Percentiles rank a stretch among this genome's conserved stretches.
These are phyloP conservation scores for Penicillium subrubescens DNA, from an alignment of 495 filamentous ascomycete species.

Conservation along the genomic window DNA sequence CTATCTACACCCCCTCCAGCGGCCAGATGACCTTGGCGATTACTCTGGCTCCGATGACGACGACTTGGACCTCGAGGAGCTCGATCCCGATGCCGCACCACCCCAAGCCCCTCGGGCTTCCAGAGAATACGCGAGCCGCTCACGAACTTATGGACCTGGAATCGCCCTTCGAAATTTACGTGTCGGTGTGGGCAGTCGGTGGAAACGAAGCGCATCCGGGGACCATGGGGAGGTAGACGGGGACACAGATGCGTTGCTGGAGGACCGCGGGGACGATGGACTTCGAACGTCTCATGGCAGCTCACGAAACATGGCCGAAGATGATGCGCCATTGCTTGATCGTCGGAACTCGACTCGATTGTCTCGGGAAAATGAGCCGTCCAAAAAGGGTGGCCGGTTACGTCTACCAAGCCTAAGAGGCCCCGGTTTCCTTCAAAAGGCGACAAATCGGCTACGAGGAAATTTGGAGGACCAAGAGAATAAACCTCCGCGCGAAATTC, in stretches of 20 bases:
- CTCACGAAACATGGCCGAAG: conserved; percentile 55
- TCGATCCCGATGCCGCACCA: conserved; percentile 58
- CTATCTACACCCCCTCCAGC: conserved; percentile 40
- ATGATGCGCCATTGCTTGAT: conserved; percentile 67
- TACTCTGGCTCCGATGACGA: conserved; percentile 50
- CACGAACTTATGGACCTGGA: conserved; percentile 53
- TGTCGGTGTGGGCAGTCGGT: conserved; percentile 64
- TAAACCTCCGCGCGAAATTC: conserved; percentile 45
- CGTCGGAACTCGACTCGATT: conserved; percentile 35
- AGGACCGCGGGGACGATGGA: conserved; percentile 48
- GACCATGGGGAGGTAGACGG: conserved; percentile 46
- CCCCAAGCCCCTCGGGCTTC: conserved; percentile 42
- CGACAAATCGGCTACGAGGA: conserved; percentile 15
- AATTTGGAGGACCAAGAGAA: conserved; percentile 26
- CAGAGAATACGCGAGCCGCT: conserved; percentile 40
- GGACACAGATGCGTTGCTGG: conserved; percentile 58
- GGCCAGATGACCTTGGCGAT: conserved; percentile 33
- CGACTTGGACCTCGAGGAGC: conserved; percentile 70
- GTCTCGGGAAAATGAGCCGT: conserved; percentile 31
- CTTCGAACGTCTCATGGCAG: conserved; percentile 47
- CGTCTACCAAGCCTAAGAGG: conserved; percentile 37
- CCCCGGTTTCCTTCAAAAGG: conserved; percentile 22
- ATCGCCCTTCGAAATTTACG: conserved; percentile 75
- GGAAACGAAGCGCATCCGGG: conserved; percentile 53
- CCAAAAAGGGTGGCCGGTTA: conserved; percentile 28